Evolutionary conservation across 768 basidiomycete genomes (phyloP).

Genomic region (Hygrocybe punicea): DNA sequence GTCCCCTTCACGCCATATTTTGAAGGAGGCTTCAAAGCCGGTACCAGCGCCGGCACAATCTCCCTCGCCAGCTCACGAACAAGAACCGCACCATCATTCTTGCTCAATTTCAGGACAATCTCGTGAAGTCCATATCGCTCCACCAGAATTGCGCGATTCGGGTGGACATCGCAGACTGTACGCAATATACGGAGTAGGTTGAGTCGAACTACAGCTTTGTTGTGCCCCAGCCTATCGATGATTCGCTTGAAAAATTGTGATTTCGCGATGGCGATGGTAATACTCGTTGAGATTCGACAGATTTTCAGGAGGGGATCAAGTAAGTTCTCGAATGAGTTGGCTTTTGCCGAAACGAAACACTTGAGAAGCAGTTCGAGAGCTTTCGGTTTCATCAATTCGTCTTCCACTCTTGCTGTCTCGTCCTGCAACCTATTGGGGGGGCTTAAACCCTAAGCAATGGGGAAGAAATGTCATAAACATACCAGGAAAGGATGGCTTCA

Average conservation of each 20-base stretch:
- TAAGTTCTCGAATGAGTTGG: slow-evolving; percentile 87
- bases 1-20: slow-evolving; percentile 20
- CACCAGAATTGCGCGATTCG: slow-evolving; percentile 77
- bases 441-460: neutral
- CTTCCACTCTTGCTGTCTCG: slow-evolving; percentile 91
- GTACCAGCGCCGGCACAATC: slow-evolving; percentile 73
- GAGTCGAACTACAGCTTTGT: slow-evolving; percentile 84
- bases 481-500: slow-evolving; percentile 91
- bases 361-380: slow-evolving; percentile 66
- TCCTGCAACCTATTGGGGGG: slow-evolving; percentile 73
- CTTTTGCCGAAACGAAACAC: slow-evolving; percentile 82
- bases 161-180: slow-evolving; percentile 85
- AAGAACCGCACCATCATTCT: slow-evolving; percentile 85
- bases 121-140: slow-evolving; percentile 78
- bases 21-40: slow-evolving; percentile 58
- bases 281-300: slow-evolving; percentile 66
- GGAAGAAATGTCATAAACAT: slow-evolving; percentile 20
- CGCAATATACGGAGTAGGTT: slow-evolving; percentile 84
- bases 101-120: slow-evolving; percentile 75
- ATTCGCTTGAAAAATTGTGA: slow-evolving; percentile 84
- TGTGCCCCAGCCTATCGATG: slow-evolving; percentile 71
- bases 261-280: slow-evolving; percentile 76
- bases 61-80: slow-evolving; percentile 86
- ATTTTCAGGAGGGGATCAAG: slow-evolving; percentile 93
- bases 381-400: slow-evolving; percentile 66